Percentiles rank a stretch among this genome's conserved stretches.
Conservation (phyloP, 2,329 filamentous ascomycete genomes). For the Aspergillus uvarum region DNA sequence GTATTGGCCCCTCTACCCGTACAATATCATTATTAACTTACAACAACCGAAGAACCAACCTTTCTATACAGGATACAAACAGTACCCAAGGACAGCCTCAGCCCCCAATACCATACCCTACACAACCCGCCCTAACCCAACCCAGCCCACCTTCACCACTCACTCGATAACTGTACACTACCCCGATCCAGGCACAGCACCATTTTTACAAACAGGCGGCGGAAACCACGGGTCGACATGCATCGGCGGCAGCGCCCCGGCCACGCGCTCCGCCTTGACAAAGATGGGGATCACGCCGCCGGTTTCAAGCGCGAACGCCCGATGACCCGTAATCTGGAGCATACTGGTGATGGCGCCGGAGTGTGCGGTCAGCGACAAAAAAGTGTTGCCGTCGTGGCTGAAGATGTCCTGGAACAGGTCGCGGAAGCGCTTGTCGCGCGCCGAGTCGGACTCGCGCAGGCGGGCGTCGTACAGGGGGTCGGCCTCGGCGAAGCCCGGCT, state of each 20-base stretch:
- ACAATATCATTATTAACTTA: neutral
- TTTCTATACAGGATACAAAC: too few relatives aligned
- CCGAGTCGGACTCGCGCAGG: conserved; percentile 49
- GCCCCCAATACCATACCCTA: too few relatives aligned
- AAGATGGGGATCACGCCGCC: conserved; percentile 55
- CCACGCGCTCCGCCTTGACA: conserved; percentile 42
- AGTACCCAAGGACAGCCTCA: too few relatives aligned
- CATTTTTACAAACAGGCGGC: conserved; percentile 23
- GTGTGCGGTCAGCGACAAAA: conserved; percentile 58
- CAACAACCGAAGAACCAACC: too few relatives aligned
- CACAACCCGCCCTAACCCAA: neutral
- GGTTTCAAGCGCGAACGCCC: conserved; percentile 48
- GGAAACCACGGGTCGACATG: conserved; percentile 26
- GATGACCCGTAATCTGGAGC: conserved; percentile 48
- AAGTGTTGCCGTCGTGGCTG: conserved; percentile 45
- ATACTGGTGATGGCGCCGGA: conserved; percentile 59
- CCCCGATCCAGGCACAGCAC: neutral
- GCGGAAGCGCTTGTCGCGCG: conserved; percentile 49
- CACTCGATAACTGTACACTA: too few relatives aligned
- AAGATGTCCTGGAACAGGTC: conserved; percentile 56
- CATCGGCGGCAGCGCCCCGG: conserved; percentile 19
- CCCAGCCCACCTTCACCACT: too few relatives aligned
- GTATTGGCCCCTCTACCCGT: neutral
- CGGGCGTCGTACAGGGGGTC: conserved; percentile 55
- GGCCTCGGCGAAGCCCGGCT: conserved; percentile 53